phyloP scores from a whole-genome alignment of 2,329 filamentous ascomycete species.

The Xylaria sp. region DNA sequence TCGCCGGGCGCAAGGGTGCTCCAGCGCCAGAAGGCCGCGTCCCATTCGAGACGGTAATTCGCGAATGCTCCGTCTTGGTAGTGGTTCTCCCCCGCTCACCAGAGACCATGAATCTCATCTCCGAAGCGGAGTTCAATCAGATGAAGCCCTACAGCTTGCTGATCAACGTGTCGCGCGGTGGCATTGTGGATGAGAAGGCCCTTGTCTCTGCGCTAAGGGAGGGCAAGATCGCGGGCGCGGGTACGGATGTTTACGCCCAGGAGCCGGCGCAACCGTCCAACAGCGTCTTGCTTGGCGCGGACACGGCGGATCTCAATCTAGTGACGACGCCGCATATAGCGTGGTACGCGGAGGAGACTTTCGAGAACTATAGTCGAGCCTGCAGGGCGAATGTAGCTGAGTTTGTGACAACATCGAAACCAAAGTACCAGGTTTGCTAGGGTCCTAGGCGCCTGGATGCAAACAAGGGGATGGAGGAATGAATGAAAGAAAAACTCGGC shows the following conservation, averaged over 20 bases:
- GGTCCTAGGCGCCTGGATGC: neutral
- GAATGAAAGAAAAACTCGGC: neutral
- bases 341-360: constrained; percentile 49
- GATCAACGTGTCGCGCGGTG: constrained; percentile 50
- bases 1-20: constrained; percentile 47
- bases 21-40: constrained; percentile 40
- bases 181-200: constrained; percentile 49
- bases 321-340: constrained; percentile 50
- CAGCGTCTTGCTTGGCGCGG: constrained; percentile 41
- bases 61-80: constrained; percentile 45
- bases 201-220: constrained; percentile 46
- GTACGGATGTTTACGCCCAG: constrained; percentile 46
- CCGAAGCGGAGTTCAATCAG: constrained; percentile 40
- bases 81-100: constrained; percentile 47
- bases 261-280: constrained; percentile 46
- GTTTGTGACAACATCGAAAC: constrained; percentile 42
- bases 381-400: constrained; percentile 44
- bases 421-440: constrained; percentile 42
- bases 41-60: constrained; percentile 45
- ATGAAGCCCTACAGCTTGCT: constrained; percentile 46
- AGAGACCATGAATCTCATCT: constrained; percentile 47
- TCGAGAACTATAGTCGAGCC: constrained; percentile 43
- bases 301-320: constrained; percentile 46
- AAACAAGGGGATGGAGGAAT: too few relatives aligned
- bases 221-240: constrained; percentile 47